Evolutionary conservation across 2,329 filamentous ascomycete species (phyloP).

Genomic region (Periconia digitata): DNA sequence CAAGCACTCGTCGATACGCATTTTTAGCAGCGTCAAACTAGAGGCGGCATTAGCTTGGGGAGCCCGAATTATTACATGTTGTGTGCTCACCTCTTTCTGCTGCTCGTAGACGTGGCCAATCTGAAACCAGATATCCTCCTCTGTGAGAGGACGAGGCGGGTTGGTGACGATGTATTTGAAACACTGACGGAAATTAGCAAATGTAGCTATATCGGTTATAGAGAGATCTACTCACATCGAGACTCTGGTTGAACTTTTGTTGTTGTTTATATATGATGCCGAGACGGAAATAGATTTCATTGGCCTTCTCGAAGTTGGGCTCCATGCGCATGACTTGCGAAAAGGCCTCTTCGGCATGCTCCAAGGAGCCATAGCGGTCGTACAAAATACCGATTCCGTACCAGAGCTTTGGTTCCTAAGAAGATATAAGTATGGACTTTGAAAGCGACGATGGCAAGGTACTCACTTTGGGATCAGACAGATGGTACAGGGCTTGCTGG

Average conservation of each 20-base stretch:
- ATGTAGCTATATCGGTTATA: not conserved
- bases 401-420: conserved; percentile 92
- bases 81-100: conserved; percentile 86
- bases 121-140: conserved; percentile 99
- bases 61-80: not conserved
- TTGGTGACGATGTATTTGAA: conserved; percentile 98
- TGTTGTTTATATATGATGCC: conserved; percentile 99
- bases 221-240: conserved; percentile 65
- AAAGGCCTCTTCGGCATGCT: conserved; percentile 97
- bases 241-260: conserved; percentile 85
- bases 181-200: conserved; percentile 62
- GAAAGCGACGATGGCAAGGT: not conserved
- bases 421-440: conserved; percentile 2
- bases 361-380: conserved; percentile 91
- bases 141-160: conserved; percentile 86
- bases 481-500: conserved; percentile 89
- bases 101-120: conserved; percentile 99
- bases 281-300: conserved; percentile 97
- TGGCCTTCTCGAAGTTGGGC: conserved; percentile 95
- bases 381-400: conserved; percentile 98
- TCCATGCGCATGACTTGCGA: conserved; percentile 99
- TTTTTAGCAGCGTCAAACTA: conserved; percentile 92
- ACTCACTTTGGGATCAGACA: conserved; percentile 84
- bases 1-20: conserved; percentile 89
- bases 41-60: conserved; percentile 25